phyloP scores from a whole-genome alignment of 257 asterid species.

The Solanum appendiculatum region DNA sequence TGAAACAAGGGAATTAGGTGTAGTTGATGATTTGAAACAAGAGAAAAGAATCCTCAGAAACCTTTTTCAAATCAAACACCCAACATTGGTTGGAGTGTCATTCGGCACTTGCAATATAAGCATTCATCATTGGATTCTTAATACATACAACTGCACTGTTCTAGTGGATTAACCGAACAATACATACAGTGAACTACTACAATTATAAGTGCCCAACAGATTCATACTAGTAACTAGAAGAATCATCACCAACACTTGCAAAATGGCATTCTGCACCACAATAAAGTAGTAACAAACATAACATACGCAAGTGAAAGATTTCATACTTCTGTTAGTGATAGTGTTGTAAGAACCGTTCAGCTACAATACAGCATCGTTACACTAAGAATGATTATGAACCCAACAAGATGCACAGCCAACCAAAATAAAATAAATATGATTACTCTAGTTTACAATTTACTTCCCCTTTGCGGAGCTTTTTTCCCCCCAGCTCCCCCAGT shows the following conservation, averaged over 20 bases:
- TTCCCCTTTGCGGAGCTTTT: not conserved
- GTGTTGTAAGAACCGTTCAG: not conserved
- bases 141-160: not conserved
- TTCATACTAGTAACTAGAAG: not conserved
- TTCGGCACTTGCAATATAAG: conserved; percentile 13
- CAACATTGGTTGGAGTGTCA: not conserved
- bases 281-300: not conserved
- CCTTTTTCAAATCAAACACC: conserved; percentile 15
- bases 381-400: not conserved
- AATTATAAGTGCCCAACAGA: not conserved
- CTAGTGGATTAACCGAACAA: not conserved
- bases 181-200: not conserved
- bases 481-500: not conserved
- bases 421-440: not conserved
- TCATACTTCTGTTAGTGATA: not conserved
- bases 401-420: not conserved
- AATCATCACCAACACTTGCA: not conserved
- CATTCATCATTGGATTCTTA: conserved; percentile 9
- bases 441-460: not conserved
- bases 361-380: not conserved
- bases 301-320: not conserved
- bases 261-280: not conserved
- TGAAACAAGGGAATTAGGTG: not conserved
- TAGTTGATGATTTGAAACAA: not conserved
- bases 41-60: conserved; percentile 3